Evolutionary conservation across 1,139 yeast genomes (phyloP).

Genomic region (Blastobotrys petasosporus): DNA sequence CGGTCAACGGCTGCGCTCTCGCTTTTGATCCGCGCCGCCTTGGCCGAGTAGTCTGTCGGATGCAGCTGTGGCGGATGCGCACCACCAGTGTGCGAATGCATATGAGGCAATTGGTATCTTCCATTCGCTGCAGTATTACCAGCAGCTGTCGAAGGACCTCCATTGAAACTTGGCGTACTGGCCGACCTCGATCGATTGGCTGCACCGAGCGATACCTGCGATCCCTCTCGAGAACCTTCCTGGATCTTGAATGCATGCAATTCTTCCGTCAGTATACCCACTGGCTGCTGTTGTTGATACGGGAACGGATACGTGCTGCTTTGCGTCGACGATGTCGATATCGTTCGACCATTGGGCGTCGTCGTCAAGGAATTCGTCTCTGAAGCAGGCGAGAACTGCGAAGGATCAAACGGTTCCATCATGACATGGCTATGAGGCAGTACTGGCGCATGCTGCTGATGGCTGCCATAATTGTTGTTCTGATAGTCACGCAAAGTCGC

Average conservation of each 20-base stretch:
- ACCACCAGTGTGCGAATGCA: not conserved
- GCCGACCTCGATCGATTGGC: slow-evolving; percentile 21
- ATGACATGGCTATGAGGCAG: not conserved
- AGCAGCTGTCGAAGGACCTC: not conserved
- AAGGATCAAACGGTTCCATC: not conserved
- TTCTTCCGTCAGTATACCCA: slow-evolving; percentile 10
- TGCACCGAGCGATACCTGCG: slow-evolving; percentile 5
- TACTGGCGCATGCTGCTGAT: not conserved
- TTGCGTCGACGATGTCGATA: not conserved
- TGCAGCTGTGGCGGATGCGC: too few species aligned
- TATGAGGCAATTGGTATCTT: too few species aligned
- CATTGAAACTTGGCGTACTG: slow-evolving; percentile 12
- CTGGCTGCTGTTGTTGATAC: not conserved
- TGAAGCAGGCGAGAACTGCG: slow-evolving; percentile 4
- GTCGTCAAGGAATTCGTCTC: not conserved
- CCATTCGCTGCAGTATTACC: too few species aligned
- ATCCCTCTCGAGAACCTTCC: slow-evolving; percentile 8
- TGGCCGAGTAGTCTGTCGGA: not conserved
- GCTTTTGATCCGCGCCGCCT: slow-evolving; percentile 21
- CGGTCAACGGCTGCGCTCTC: slow-evolving; percentile 16
- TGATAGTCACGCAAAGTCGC: slow-evolving; percentile 7
- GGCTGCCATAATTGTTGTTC: not conserved
- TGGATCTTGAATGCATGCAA: slow-evolving; percentile 12
- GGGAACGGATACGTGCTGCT: slow-evolving; percentile 1
- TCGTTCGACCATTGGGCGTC: not conserved